phyloP scores from a whole-genome alignment of 2,329 filamentous ascomycete species.

The Huntiella savannae region DNA sequence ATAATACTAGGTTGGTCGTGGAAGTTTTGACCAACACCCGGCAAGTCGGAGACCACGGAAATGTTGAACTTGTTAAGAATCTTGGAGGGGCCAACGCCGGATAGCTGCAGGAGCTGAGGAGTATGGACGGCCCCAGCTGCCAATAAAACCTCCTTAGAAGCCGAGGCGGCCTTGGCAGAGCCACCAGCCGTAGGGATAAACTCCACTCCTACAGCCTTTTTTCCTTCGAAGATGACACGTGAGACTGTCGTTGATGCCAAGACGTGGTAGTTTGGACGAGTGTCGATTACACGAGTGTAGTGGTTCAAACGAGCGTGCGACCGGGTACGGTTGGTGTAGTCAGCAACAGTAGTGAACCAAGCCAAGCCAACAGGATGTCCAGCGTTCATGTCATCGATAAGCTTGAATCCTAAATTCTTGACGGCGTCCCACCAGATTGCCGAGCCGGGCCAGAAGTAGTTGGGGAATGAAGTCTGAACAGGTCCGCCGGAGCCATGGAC shows the following conservation, averaged over 20 bases:
- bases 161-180: conserved; percentile 3
- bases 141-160: conserved; percentile 22
- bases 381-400: conserved; percentile 22
- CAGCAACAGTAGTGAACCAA: conserved; percentile 16
- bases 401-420: conserved; percentile 35
- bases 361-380: conserved; percentile 14
- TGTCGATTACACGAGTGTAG: conserved; percentile 16
- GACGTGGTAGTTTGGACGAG: conserved; percentile 39
- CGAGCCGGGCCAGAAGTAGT: conserved; percentile 14
- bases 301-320: conserved; percentile 17
- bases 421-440: conserved; percentile 29
- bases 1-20: conserved; percentile 21
- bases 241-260: conserved; percentile 36
- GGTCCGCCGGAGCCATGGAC: conserved; percentile 36
- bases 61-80: conserved; percentile 22
- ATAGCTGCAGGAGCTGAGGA: conserved; percentile 28
- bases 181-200: conserved; percentile 25
- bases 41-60: conserved; percentile 23
- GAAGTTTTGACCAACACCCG: conserved; percentile 29
- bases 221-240: conserved; percentile 32
- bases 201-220: conserved; percentile 38
- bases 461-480: conserved; percentile 27
- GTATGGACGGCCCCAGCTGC: conserved; percentile 23
- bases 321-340: conserved; percentile 17
- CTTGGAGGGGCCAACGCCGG: conserved; percentile 25